Conservation (phyloP, 768 basidiomycete species). For the Ramaria sp. region DNA sequence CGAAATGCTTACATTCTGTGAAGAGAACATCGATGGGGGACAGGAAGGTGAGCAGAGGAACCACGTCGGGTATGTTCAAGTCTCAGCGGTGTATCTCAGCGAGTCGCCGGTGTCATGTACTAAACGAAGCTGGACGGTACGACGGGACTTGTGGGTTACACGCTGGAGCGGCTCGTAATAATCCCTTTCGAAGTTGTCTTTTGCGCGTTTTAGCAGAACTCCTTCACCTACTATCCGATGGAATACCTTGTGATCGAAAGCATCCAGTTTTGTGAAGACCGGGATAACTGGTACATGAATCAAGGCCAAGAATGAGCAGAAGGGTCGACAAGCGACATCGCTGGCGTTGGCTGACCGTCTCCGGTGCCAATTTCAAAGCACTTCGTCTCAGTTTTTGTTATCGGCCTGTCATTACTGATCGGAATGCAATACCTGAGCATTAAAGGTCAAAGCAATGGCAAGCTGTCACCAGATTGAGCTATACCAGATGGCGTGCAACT, state of each 20-base stretch:
- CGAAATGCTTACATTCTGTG: too few relatives aligned
- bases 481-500: constrained; percentile 31
- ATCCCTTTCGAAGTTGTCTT: too few relatives aligned
- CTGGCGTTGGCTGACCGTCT: constrained; percentile 4
- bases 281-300: constrained; percentile 27
- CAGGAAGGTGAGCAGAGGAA: too few relatives aligned
- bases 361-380: constrained; percentile 21
- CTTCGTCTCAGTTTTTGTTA: constrained; percentile 19
- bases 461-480: not conserved
- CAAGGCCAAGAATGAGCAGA: not conserved
- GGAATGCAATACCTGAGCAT: constrained; percentile 29
- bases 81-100: too few relatives aligned
- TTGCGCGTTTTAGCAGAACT: too few relatives aligned
- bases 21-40: too few relatives aligned
- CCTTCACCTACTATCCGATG: not conserved
- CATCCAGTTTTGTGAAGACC: constrained; percentile 30
- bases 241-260: constrained; percentile 17
- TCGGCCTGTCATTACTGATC: constrained; percentile 18
- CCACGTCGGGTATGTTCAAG: too few relatives aligned
- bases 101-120: too few relatives aligned
- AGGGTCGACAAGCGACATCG: not conserved
- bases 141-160: too few relatives aligned
- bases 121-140: too few relatives aligned
- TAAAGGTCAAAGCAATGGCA: not conserved
- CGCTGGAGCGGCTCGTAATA: too few relatives aligned